Evolutionary conservation across 164 flowering plant species (phyloP), one percentile per base, ranked within the genome.

Genomic region (Sextonia rubra): DNA sequence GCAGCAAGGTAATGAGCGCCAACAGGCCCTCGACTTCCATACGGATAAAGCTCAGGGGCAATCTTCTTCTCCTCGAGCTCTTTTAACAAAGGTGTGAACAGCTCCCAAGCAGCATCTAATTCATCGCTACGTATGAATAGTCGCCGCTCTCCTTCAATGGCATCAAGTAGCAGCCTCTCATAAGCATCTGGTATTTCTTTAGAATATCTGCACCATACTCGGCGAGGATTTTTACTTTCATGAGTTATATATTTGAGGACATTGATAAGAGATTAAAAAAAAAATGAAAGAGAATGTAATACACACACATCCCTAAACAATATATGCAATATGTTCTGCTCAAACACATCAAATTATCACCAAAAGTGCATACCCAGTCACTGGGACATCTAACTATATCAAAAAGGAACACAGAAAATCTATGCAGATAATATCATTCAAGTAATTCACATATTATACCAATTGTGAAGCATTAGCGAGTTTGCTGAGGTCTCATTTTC

Each of bases 1-100:
- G 98, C 97, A 18, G 97, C 91, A 60, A 94, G 95, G 77, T 94
- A 94, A 77, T 94, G 98, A 18, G 98, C 97, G 4, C 98, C 97
- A 23, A 92, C 91, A 20, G 98, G 97, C 26, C 98, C 98, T 49
- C 98, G 82, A 76, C 98, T 94, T 0, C 98, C 97, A 62, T 90
- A 89, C 0, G 98, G 98, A 75, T 92, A 94, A 63, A 85, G 85
- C 80, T 94, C 98, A 1, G 98, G 98, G 24, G 81, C 79, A 0
- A 84, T 85, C 81, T 83, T 92, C 80, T 87, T 94, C 77, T 91
- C 88, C 78, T 94, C 97, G 2, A 94, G 76, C 74, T 94, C 92
- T 64, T 88, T 89, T 75, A 94, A 70, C 32, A 89, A 67, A 4
- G 98, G 98, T 3, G 97, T 91, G 80, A 94, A 94, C 20, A 92